Conservation (phyloP, 2,329 filamentous ascomycete genomes). For the Pseudocercospora macadamiae region DNA sequence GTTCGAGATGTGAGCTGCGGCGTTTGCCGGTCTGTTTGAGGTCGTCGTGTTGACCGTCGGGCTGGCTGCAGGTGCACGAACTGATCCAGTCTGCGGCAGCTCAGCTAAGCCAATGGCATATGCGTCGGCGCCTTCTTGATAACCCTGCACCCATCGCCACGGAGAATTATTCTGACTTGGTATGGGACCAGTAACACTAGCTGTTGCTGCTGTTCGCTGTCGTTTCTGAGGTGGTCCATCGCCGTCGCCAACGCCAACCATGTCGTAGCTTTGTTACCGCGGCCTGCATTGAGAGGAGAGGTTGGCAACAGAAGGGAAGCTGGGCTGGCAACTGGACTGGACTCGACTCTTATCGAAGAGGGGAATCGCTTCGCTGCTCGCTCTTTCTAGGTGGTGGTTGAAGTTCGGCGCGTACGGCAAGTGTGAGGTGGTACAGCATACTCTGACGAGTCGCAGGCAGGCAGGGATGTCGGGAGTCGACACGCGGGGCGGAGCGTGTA, state of each 20-base stretch:
- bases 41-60: not conserved
- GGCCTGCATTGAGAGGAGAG: not conserved
- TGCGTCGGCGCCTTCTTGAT: not conserved
- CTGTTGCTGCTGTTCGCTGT: too few species aligned
- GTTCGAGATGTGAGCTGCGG: not conserved
- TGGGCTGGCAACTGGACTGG: too few species aligned
- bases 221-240: not conserved
- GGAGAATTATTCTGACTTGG: too few species aligned
- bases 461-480: too few species aligned
- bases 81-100: not conserved
- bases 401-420: not conserved
- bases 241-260: conserved; percentile 3
- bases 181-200: too few species aligned
- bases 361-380: too few species aligned
- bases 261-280: not conserved
- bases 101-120: not conserved
- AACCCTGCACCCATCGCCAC: not conserved
- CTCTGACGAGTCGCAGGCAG: too few species aligned
- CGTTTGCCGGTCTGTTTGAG: not conserved
- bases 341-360: too few species aligned
- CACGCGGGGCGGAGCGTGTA: too few species aligned
- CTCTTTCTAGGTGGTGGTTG: not conserved
- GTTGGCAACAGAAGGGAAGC: not conserved
- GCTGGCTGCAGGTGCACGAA: not conserved
- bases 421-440: not conserved